Evolutionary conservation across 2,329 filamentous ascomycete genomes (phyloP), one percentile per base, ranked within the genome.

Genomic region (Penicillium sp.): DNA sequence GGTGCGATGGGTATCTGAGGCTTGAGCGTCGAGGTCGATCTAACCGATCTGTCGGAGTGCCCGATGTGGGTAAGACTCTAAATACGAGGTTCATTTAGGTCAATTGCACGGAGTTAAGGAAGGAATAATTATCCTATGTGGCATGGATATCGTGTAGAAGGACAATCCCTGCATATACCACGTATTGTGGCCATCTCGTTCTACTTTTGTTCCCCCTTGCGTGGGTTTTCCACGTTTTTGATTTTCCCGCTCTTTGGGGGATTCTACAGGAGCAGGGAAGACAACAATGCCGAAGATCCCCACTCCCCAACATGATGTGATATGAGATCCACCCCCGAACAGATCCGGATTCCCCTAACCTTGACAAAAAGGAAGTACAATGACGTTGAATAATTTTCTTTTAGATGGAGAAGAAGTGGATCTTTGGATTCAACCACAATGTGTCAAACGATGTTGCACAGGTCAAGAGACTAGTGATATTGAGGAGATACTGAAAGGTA

Each of bases 1-100:
- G 19, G 19, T 8, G 22, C 22, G 11, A 29, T 4, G 14, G 22
- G 11, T 25, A 31, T 40, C 49, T 33, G 44, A n/a, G n/a, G n/a
- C n/a, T n/a, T n/a, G n/a, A 51, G 47, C 47, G 44, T 40, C 30
- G 35, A 27, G 40, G 37, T 41, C 51, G 47, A 54, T 48, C 25
- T 39, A 44, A 41, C 29, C 49, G 52, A 56, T 54, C 52, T 30
- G 36, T 54, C 52, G 54, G 54, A 14, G 49, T 30, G 30, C 39
- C 52, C 46, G 53, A 55, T 46, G 28, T 39, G 40, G 43, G 9
- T 16, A 44, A 41, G 19, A 35, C 39, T 30, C 13, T 14, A n/a
- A 34, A 51, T 43, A 51, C 39, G 51, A 48, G 39, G 5, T 16
- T 18, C 13, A 6, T 11, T 14, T 18, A 11, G 19, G 19, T 22